Evolutionary conservation across 495 filamentous ascomycete species (phyloP), one percentile per base, ranked within the genome.

Genomic region (Saxophila tyrrhenica): DNA sequence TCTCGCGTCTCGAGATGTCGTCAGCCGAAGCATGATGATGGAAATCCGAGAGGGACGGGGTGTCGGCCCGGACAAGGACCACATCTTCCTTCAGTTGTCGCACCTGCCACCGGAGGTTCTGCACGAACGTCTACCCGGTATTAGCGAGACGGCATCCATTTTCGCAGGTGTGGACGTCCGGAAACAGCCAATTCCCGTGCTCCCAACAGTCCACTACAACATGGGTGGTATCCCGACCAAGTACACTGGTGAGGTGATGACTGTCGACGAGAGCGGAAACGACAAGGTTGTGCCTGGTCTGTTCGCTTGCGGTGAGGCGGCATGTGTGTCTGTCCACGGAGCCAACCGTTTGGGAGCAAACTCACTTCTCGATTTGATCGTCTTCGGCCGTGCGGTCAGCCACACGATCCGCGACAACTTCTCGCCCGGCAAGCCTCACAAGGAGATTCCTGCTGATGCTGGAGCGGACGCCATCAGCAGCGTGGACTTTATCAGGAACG

Each of bases 141-240:
- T 98, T 68, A 95, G 91, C 25, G 92, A 98, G 78, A 98, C 92
- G 39, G 92, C 92, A 43, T 85, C 86, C 57, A 96, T 98, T 67
- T 98, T 98, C 74, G 78, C 91, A 39, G 92, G 92, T 70, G 91
- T 98, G 64, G 92, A 98, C 68, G 89, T 98, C 61, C 83, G 83
- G 68, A 94, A 90, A 75, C 87, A 95, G 71, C 92, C 91, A 57
- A 98, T 98, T 64, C 92, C 92, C 48, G 92, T 98, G 59, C 77
- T 98, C 55, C 92, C 92, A 47, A 98, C 92, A 32, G 92, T 95
- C 64, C 92, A 98, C 77, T 98, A 98, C 80, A 95, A 95, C 79
- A 98, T 98, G 92, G 92, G 92, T 70, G 92, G 92, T 75, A 95
- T 98, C 66, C 91, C 92, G 39, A 98, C 92, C 57, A 88, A 88